Base-by-base conservation (phyloP, 1,139 yeast species). In the Debaryomyces sp. region DNA sequence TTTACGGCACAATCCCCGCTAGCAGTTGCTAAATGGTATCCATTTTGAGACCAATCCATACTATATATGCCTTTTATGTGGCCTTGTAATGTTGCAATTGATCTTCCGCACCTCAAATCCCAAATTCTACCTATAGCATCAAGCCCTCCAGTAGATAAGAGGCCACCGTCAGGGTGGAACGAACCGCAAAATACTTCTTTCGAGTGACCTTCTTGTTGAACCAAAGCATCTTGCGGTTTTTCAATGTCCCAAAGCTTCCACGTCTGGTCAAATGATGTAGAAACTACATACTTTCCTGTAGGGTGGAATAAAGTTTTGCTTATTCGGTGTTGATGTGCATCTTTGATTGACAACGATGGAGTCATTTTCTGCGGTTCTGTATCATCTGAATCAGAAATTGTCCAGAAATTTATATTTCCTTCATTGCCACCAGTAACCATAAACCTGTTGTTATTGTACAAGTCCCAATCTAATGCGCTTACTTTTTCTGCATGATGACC, bases 171-270 rank as follows among this genome's bases (percentile, higher is more conserved):
- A 0, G 78, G 77, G 49, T 92, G 96, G 54, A 87, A 78, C 1
- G 80, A 68, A 2, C 89, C 69, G 1, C 85, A 64, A 54, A 82
- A 84, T 0, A 92, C 84, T 49, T 84, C 94, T 57, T 83, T 85
- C 1, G 90, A 74, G 60, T 94, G 98, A 0, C 98, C 97, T 61
- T 90, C 97, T 64, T 94, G 98, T 41, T 72, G 73, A 22, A 67
- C 35, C 22, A 76, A 51, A 32, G 59, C 66, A 13, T 50, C 49
- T 6, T 58, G 52, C 8, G 64, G 59, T 1, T 73, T 79, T 9
- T 70, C 69, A 0, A 82, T 54, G 64, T 94, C 97, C 96, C 96
- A 91, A 6, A 91, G 64, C 51, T 90, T 79, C 97, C 98, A 94
- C 0, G 97, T 90, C 51, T 78, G 78, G 64, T 94, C 99, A 60